phyloP scores from a whole-genome alignment of 495 filamentous ascomycete genomes.

The Cenococcum geophilum region DNA sequence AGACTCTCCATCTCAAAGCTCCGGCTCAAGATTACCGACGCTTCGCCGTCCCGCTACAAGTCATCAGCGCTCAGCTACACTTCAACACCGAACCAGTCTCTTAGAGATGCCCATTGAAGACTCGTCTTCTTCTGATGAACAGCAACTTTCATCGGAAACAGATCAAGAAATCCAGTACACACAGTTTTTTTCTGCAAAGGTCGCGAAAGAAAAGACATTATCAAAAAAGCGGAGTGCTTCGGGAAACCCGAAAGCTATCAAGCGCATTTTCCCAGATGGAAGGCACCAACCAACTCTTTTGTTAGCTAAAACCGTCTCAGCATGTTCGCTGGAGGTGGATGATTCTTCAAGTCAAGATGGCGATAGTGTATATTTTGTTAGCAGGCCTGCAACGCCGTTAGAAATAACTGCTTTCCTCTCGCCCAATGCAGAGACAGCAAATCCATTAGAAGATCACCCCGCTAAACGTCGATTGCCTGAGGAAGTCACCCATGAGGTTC shows the following conservation, averaged over 20 bases:
- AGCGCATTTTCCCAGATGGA: conserved; percentile 36
- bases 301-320: conserved; percentile 29
- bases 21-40: conserved; percentile 50
- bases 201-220: conserved; percentile 26
- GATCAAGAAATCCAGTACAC: conserved; percentile 28
- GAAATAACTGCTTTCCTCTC: conserved; percentile 23
- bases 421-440: conserved; percentile 10
- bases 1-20: conserved; percentile 39
- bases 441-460: not conserved
- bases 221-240: conserved; percentile 28
- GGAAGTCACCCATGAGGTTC: conserved; percentile 8
- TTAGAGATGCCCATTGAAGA: conserved; percentile 28
- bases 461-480: not conserved
- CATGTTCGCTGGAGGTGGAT: conserved; percentile 34
- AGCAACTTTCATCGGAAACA: not conserved
- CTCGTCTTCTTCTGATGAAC: conserved; percentile 12
- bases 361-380: conserved; percentile 31
- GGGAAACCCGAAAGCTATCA: conserved; percentile 31
- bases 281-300: conserved; percentile 34
- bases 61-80: conserved; percentile 72
- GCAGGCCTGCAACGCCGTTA: conserved; percentile 31
- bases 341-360: conserved; percentile 29
- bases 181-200: conserved; percentile 37
- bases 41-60: conserved; percentile 78
- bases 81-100: conserved; percentile 45